phyloP scores from a whole-genome alignment of 1,284 basidiomycete genomes.

The Inonotus obliquus region DNA sequence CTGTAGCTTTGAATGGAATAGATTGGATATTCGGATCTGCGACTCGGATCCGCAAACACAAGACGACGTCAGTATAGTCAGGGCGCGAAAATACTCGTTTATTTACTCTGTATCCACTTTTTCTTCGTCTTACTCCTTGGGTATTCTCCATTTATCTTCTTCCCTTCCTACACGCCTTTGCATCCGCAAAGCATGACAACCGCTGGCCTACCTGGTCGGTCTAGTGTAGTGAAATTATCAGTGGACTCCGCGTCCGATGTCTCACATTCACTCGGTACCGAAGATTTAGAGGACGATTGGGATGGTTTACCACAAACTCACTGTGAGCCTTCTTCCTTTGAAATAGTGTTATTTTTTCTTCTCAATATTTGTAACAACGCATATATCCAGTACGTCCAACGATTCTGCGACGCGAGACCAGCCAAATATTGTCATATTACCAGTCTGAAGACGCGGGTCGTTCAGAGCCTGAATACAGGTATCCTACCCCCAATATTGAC shows the following conservation, averaged over 20 bases:
- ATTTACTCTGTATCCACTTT: background rate
- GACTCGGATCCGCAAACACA: background rate
- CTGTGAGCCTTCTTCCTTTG: background rate
- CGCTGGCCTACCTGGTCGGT: background rate
- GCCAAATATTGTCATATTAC: constrained; percentile 35
- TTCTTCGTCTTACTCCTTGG: background rate
- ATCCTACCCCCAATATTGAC: background rate
- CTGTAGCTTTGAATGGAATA: too few species aligned
- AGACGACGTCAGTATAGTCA: background rate
- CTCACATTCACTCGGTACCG: background rate
- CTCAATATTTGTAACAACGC: background rate
- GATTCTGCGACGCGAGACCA: constrained; percentile 25
- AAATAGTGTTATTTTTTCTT: background rate
- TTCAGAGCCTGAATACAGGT: background rate
- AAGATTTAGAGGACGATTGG: background rate
- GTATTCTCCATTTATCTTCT: background rate
- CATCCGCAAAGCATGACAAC: background rate
- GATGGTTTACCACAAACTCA: background rate
- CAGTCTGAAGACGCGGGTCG: constrained; percentile 27
- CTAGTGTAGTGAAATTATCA: background rate
- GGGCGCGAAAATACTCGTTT: too few species aligned
- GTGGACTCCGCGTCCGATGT: background rate
- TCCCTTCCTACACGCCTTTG: background rate
- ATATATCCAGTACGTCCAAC: constrained; percentile 13
- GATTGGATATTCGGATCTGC: background rate